Percentiles rank a stretch among this genome's conserved stretches.
Conservation (phyloP, 371 early-diverging fungal genomes). For the Mucor lusitanicus region DNA sequence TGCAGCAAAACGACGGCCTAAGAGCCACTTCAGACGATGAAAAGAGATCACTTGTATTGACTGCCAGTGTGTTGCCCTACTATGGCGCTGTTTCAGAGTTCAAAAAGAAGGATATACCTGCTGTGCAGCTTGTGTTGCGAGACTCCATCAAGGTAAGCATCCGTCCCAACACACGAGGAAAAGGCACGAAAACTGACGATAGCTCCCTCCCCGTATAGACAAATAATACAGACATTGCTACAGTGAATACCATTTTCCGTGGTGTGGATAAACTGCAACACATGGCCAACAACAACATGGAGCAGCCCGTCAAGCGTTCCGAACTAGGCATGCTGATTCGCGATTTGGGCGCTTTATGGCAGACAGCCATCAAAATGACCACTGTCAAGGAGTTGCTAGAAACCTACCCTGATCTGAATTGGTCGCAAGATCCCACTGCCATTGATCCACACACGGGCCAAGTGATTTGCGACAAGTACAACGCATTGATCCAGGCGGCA, state of each 20-base stretch:
- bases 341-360: slow-evolving; percentile 63
- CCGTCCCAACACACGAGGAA: too few relatives aligned
- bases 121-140: slow-evolving; percentile 39
- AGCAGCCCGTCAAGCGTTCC: slow-evolving; percentile 21
- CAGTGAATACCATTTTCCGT: slow-evolving; percentile 46
- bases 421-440: slow-evolving; percentile 20
- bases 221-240: slow-evolving; percentile 45
- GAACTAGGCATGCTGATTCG: slow-evolving; percentile 58
- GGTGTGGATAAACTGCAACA: slow-evolving; percentile 26
- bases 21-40: slow-evolving; percentile 17
- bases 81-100: slow-evolving; percentile 26
- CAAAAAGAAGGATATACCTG: slow-evolving; percentile 35
- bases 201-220: slow-evolving; percentile 11
- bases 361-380: slow-evolving; percentile 59
- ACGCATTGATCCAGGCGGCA: slow-evolving; percentile 35
- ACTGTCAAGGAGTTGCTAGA: slow-evolving; percentile 55
- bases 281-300: slow-evolving; percentile 26
- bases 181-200: too few relatives aligned
- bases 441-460: neutral
- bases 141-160: slow-evolving; percentile 47
- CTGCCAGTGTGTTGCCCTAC: slow-evolving; percentile 52
- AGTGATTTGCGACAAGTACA: slow-evolving; percentile 37
- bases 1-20: neutral
- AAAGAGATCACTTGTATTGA: slow-evolving; percentile 14
- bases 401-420: slow-evolving; percentile 7